Evolutionary conservation across 176 grass and related monocot genomes (phyloP).

Genomic region (Olyra latifolia): DNA sequence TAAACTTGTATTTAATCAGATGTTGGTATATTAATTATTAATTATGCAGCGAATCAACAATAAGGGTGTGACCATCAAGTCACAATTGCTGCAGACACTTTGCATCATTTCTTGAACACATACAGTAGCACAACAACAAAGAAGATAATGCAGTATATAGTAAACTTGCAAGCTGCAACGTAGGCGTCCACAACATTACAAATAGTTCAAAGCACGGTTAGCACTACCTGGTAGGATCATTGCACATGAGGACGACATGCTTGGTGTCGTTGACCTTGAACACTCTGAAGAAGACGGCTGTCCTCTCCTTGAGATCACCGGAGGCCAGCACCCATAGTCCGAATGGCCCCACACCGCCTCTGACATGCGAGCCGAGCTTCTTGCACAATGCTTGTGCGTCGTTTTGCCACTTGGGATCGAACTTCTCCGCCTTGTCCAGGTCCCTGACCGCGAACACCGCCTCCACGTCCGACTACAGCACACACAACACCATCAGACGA

Average conservation of each 20-base stretch:
- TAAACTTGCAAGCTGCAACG: not conserved
- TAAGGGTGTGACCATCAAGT: not conserved
- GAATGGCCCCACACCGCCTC: slow-evolving; percentile 75
- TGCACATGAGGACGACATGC: slow-evolving; percentile 52
- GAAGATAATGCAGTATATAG: not conserved
- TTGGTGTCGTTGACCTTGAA: slow-evolving; percentile 32
- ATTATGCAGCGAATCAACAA: not conserved
- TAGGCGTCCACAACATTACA: not conserved
- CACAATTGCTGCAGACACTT: not conserved
- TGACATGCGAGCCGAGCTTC: slow-evolving; percentile 2
- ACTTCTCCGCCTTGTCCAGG: slow-evolving; percentile 66
- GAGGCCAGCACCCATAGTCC: slow-evolving; percentile 63
- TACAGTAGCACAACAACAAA: not conserved
- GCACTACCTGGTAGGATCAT: slow-evolving; percentile 35
- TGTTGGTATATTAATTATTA: not conserved
- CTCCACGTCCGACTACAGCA: slow-evolving; percentile 65
- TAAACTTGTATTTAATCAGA: not conserved
- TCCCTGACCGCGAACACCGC: slow-evolving; percentile 46
- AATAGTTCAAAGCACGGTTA: no score
- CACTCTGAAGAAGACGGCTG: slow-evolving; percentile 50
- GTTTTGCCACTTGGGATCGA: slow-evolving; percentile 50
- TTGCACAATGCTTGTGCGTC: slow-evolving; percentile 59
- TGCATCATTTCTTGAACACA: not conserved
- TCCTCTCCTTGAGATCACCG: slow-evolving; percentile 36
- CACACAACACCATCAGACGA: not conserved